Evolutionary conservation across 164 flowering plant genomes (phyloP).

Genomic region (Amborella trichopoda): DNA sequence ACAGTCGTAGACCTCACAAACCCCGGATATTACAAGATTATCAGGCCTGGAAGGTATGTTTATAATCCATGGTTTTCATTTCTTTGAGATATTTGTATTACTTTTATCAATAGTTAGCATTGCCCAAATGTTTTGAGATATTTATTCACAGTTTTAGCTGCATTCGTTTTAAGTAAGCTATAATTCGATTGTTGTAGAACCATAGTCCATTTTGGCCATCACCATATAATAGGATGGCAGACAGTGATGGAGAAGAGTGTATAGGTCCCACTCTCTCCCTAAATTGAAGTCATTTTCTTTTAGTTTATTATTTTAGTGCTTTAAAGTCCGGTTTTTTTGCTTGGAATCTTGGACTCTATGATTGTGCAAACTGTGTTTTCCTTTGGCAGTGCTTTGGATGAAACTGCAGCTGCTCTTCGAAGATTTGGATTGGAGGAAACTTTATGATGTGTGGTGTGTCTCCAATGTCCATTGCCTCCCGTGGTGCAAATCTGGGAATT

Average conservation of each 20-base stretch:
- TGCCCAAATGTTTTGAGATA: neutral
- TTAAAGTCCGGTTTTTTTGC: neutral
- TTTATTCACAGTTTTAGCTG: neutral
- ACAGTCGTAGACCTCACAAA: slow-evolving; percentile 75
- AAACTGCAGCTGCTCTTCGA: neutral
- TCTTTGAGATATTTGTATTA: neutral
- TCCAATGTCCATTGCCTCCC: too few species aligned
- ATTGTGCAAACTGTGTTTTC: neutral
- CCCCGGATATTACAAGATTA: slow-evolving; percentile 62
- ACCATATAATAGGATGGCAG: neutral
- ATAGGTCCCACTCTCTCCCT: neutral
- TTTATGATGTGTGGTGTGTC: neutral
- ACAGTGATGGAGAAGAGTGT: neutral
- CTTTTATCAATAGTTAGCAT: neutral
- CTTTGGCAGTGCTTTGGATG: slow-evolving; percentile 1
- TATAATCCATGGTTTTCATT: neutral
- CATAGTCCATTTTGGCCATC: neutral
- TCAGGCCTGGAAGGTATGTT: slow-evolving; percentile 82
- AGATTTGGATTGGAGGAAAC: neutral
- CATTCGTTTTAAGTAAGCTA: neutral
- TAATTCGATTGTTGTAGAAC: neutral
- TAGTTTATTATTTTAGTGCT: neutral
- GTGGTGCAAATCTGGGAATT: too few species aligned
- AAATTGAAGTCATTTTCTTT: neutral
- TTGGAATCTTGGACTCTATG: neutral